A percentile compares a stretch with the other conserved stretches of the same genome.
Evolutionary conservation across 2,329 filamentous ascomycete genomes (phyloP).

Genomic region (Aspergillus sp.): DNA sequence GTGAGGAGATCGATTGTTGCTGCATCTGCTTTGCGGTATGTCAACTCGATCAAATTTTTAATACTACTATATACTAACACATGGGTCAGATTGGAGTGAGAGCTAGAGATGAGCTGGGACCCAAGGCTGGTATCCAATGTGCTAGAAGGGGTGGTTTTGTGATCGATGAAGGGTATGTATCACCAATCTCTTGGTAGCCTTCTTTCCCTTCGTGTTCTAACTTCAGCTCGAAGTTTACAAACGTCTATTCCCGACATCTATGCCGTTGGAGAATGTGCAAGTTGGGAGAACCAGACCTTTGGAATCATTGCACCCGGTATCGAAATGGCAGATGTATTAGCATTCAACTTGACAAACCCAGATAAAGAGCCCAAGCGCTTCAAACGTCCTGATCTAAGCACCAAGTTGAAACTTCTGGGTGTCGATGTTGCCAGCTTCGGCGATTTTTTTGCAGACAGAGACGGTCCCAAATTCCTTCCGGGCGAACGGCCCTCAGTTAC

Average conservation of each 20-base stretch:
- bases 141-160: slow-evolving; percentile 69
- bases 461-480: slow-evolving; percentile 74
- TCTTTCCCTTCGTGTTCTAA: slow-evolving; percentile 2
- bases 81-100: slow-evolving; percentile 66
- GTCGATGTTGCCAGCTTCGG: slow-evolving; percentile 92
- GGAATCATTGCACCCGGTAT: slow-evolving; percentile 85
- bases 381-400: slow-evolving; percentile 81
- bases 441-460: slow-evolving; percentile 85
- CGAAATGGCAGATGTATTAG: slow-evolving; percentile 87
- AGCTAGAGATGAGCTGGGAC: slow-evolving; percentile 72
- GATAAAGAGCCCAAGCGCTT: slow-evolving; percentile 65
- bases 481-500: slow-evolving; percentile 40
- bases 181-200: neutral
- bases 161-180: slow-evolving; percentile 38
- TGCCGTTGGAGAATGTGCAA: slow-evolving; percentile 86
- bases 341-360: slow-evolving; percentile 84
- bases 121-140: slow-evolving; percentile 64
- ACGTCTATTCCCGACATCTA: slow-evolving; percentile 73
- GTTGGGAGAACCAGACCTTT: slow-evolving; percentile 81
- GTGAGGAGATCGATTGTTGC: slow-evolving; percentile 69
- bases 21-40: slow-evolving; percentile 76
- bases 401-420: slow-evolving; percentile 82
- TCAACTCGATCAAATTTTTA: neutral
- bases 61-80: slow-evolving; percentile 1
- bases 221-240: slow-evolving; percentile 41